These are phyloP conservation scores for Stephania cephalantha DNA, from an alignment of 164 flowering plant species.

Conservation along the genomic window DNA sequence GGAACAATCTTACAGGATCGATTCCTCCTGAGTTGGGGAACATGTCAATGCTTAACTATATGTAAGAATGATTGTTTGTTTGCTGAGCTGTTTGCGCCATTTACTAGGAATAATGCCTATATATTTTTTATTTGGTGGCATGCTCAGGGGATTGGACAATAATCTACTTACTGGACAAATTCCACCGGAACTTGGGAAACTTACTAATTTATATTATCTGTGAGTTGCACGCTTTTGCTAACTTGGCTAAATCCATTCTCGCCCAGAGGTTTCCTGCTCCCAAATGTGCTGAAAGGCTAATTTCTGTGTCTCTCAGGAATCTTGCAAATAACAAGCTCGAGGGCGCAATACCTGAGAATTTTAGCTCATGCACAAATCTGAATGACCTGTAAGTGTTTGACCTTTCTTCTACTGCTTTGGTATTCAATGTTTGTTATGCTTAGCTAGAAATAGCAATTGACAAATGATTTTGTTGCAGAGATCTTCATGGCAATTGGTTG, in stretches of 20 bases:
- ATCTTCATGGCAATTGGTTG: conserved; percentile 67
- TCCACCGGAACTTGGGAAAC: conserved; percentile 92
- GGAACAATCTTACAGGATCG: conserved; percentile 73
- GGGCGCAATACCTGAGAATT: conserved; percentile 80
- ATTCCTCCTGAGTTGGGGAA: conserved; percentile 95
- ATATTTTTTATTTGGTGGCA: not conserved
- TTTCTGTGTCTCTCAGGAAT: conserved; percentile 50
- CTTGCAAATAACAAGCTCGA: conserved; percentile 81
- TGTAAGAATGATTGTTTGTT: conserved; percentile 37
- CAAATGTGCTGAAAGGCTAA: not conserved
- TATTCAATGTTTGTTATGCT: not conserved
- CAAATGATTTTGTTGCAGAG: conserved; percentile 34
- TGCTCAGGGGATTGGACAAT: conserved; percentile 71
- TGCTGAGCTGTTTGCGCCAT: not conserved
- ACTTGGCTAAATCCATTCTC: not conserved
- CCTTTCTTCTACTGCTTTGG: not conserved
- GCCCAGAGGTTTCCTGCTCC: not conserved
- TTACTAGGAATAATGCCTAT: not conserved
- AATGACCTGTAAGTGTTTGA: conserved; percentile 67
- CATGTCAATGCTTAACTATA: conserved; percentile 87
- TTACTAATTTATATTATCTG: conserved; percentile 86
- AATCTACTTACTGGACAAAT: conserved; percentile 73
- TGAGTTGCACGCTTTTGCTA: conserved; percentile 27
- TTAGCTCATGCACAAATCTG: conserved; percentile 87
- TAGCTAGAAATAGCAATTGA: not conserved